A percentile compares a stretch with the other conserved stretches of the same genome.
Evolutionary conservation across 2,329 filamentous ascomycete species (phyloP).

Genomic region (Colletotrichum costaricense): DNA sequence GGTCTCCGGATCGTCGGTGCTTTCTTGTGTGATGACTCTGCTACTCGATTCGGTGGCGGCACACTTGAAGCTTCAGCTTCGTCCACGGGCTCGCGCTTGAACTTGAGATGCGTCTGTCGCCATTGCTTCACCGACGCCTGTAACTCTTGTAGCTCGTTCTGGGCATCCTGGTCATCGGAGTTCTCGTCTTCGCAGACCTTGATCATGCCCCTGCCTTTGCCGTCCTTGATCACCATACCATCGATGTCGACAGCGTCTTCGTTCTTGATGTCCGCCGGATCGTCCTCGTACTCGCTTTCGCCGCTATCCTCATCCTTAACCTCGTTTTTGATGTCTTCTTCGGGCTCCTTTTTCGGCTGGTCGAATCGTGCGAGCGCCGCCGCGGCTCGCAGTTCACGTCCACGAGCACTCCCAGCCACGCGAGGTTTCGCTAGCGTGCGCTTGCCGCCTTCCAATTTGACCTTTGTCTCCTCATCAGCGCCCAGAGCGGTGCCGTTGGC

Average conservation of each 20-base stretch:
- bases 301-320: constrained; percentile 49
- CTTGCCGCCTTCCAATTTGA: constrained; percentile 75
- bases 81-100: constrained; percentile 17
- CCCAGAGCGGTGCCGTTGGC: constrained; percentile 75
- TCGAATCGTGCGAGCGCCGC: constrained; percentile 82
- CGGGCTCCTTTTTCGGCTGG: constrained; percentile 64
- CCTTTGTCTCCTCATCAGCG: constrained; percentile 73
- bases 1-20: not conserved
- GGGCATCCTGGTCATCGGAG: constrained; percentile 63
- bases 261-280: constrained; percentile 50
- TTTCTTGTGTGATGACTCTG: not conserved
- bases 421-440: constrained; percentile 73
- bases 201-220: constrained; percentile 74
- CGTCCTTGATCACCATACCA: constrained; percentile 73
- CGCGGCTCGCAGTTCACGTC: constrained; percentile 79
- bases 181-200: constrained; percentile 80
- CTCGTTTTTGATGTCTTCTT: constrained; percentile 43
- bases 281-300: constrained; percentile 61
- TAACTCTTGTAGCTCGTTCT: constrained; percentile 76
- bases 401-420: constrained; percentile 79
- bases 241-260: constrained; percentile 73
- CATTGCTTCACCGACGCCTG: constrained; percentile 51
- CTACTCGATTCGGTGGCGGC: not conserved
- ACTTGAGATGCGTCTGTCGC: constrained; percentile 31
- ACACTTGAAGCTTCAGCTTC: not conserved